Percentiles rank a stretch among this genome's conserved stretches.
Conservation (phyloP, 2,329 filamentous ascomycete species). For the Aspergillus arachidicola region DNA sequence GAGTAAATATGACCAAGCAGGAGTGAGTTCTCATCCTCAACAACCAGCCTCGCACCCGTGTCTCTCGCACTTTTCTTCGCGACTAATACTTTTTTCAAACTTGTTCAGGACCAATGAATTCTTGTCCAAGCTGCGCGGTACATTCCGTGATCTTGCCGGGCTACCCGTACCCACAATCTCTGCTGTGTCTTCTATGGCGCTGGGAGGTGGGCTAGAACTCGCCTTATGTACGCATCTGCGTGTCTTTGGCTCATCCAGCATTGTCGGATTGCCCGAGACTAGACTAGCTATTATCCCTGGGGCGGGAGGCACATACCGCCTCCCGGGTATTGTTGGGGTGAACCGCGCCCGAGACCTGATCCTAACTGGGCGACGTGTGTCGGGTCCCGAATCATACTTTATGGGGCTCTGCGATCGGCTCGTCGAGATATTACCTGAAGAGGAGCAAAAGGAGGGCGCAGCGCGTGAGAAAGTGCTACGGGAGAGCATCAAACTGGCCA, state of each 20-base stretch:
- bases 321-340: conserved; percentile 79
- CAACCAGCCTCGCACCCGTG: not conserved
- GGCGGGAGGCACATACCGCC: conserved; percentile 86
- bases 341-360: conserved; percentile 85
- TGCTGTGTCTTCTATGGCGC: conserved; percentile 80
- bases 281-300: conserved; percentile 92
- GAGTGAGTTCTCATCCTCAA: conserved; percentile 61
- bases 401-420: conserved; percentile 87
- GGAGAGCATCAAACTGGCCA: conserved; percentile 76
- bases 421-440: conserved; percentile 70
- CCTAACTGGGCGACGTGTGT: conserved; percentile 83
- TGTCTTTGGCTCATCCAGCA: conserved; percentile 77
- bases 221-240: conserved; percentile 88
- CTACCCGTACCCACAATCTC: conserved; percentile 90
- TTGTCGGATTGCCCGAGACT: conserved; percentile 86
- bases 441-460: conserved; percentile 54
- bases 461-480: conserved; percentile 71
- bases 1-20: conserved; percentile 71
- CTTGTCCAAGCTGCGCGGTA: conserved; percentile 72
- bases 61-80: not conserved
- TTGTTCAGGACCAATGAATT: conserved; percentile 72
- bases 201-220: conserved; percentile 92
- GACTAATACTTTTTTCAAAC: not conserved
- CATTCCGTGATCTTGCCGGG: conserved; percentile 70
- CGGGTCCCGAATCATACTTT: conserved; percentile 84